These are phyloP conservation scores for Marasmius sp. DNA, from an alignment of 1,284 basidiomycete genomes.

Conservation along the genomic window DNA sequence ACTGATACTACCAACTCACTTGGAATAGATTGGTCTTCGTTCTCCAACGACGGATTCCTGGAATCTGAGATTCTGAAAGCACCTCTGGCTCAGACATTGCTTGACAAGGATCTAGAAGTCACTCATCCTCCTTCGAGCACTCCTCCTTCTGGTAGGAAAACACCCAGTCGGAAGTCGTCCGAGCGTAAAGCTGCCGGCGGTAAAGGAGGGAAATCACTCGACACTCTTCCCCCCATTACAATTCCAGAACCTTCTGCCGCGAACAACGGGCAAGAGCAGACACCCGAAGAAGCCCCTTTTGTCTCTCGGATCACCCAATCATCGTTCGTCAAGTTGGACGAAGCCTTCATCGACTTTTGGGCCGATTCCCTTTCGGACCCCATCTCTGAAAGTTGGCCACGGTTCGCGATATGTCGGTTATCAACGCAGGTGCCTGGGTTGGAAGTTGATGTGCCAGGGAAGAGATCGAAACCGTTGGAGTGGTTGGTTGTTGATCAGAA, in stretches of 20 bases:
- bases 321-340: constrained; percentile 60
- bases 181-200: background rate
- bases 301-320: constrained; percentile 44
- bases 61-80: constrained; percentile 36
- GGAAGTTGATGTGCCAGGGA: constrained; percentile 29
- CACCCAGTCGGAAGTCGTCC: background rate
- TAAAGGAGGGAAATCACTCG: constrained; percentile 24
- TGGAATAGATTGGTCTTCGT: constrained; percentile 52
- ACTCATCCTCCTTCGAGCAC: constrained; percentile 38
- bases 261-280: constrained; percentile 1
- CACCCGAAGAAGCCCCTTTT: constrained; percentile 21
- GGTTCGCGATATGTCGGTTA: constrained; percentile 67
- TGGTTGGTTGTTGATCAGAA: constrained; percentile 70
- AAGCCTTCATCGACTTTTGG: constrained; percentile 80
- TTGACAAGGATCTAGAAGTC: constrained; percentile 61
- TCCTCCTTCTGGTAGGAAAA: background rate
- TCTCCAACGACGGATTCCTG: constrained; percentile 65
- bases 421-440: constrained; percentile 32
- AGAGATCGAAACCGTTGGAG: constrained; percentile 27
- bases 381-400: constrained; percentile 59
- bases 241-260: constrained; percentile 2
- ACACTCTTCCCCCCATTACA: constrained; percentile 17
- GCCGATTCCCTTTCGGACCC: constrained; percentile 67
- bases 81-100: constrained; percentile 55
- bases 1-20: constrained; percentile 13